A percentile compares a stretch with the other conserved stretches of the same genome.
Conservation (phyloP, 2,329 filamentous ascomycete genomes). For the Septoria petroselini region DNA sequence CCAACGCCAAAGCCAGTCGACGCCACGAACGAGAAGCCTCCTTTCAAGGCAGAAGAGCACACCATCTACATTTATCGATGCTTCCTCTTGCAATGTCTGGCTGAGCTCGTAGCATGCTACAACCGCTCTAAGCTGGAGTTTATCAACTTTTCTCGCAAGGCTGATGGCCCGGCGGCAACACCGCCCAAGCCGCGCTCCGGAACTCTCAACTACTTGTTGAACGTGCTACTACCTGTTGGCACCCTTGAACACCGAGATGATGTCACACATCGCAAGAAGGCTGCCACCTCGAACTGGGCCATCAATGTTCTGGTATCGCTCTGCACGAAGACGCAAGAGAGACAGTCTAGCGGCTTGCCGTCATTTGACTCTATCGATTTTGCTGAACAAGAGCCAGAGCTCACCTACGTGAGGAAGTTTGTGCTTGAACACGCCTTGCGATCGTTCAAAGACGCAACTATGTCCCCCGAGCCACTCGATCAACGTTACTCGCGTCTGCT, state of each 20-base stretch:
- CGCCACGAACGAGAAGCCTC: slow-evolving; percentile 56
- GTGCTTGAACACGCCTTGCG: slow-evolving; percentile 90
- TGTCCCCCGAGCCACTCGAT: slow-evolving; percentile 76
- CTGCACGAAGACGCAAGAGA: slow-evolving; percentile 82
- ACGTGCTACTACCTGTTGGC: slow-evolving; percentile 67
- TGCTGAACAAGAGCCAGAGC: slow-evolving; percentile 73
- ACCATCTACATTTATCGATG: slow-evolving; percentile 96
- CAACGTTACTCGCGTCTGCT: slow-evolving; percentile 84
- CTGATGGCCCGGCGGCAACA: slow-evolving; percentile 76
- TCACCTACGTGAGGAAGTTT: slow-evolving; percentile 90
- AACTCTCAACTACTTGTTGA: slow-evolving; percentile 89
- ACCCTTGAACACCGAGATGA: slow-evolving; percentile 70
- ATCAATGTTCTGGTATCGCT: slow-evolving; percentile 82
- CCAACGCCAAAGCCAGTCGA: slow-evolving; percentile 34
- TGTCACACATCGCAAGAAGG: slow-evolving; percentile 75
- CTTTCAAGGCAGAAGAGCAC: slow-evolving; percentile 89
- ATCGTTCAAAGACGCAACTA: slow-evolving; percentile 82
- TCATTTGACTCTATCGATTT: slow-evolving; percentile 35
- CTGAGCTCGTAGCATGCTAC: slow-evolving; percentile 87
- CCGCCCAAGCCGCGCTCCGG: slow-evolving; percentile 92
- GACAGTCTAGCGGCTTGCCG: slow-evolving; percentile 44
- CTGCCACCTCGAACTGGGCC: slow-evolving; percentile 79
- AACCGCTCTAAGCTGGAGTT: slow-evolving; percentile 96
- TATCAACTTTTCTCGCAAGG: slow-evolving; percentile 96
- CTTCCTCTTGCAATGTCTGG: slow-evolving; percentile 87